These are phyloP conservation scores for Podaxis rugospora DNA, from an alignment of 768 basidiomycete genomes.

Conservation along the genomic window DNA sequence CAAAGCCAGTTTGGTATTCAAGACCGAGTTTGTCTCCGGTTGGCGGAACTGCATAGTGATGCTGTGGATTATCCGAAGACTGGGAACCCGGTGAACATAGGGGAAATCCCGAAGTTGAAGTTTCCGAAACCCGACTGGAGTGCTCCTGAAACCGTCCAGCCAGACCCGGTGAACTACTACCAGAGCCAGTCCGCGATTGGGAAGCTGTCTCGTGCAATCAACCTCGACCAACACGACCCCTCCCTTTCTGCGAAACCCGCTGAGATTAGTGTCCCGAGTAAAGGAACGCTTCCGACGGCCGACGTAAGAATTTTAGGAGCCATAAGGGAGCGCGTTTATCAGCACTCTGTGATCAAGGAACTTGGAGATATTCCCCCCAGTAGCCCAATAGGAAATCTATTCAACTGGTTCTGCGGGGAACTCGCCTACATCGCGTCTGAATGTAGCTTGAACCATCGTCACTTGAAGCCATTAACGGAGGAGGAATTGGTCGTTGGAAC, in stretches of 20 bases:
- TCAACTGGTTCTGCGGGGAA: constrained; percentile 37
- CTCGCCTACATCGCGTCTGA: constrained; percentile 42
- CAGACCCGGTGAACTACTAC: constrained; percentile 38
- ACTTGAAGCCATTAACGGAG: constrained; percentile 42
- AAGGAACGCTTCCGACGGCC: background rate
- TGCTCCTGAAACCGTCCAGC: constrained; percentile 50
- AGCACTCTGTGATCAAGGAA: background rate
- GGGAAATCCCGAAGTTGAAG: constrained; percentile 39
- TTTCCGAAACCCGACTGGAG: constrained; percentile 53
- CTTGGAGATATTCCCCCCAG: background rate
- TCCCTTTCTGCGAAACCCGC: constrained; percentile 1
- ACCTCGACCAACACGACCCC: constrained; percentile 34
- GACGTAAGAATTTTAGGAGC: background rate
- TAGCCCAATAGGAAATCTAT: constrained; percentile 23
- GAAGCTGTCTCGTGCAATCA: constrained; percentile 52
- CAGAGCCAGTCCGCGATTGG: constrained; percentile 53
- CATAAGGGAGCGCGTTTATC: background rate
- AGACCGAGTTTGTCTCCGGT: constrained; percentile 42
- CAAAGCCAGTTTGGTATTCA: constrained; percentile 40
- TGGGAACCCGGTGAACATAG: constrained; percentile 36
- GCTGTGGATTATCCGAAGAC: constrained; percentile 67
- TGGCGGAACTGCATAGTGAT: constrained; percentile 53
- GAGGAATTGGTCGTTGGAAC: constrained; percentile 65
- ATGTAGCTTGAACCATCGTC: constrained; percentile 40
- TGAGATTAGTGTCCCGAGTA: background rate